A percentile compares a stretch with the other conserved stretches of the same genome.
Evolutionary conservation across 2,329 filamentous ascomycete genomes (phyloP).

Genomic region (Penicillium sp.): DNA sequence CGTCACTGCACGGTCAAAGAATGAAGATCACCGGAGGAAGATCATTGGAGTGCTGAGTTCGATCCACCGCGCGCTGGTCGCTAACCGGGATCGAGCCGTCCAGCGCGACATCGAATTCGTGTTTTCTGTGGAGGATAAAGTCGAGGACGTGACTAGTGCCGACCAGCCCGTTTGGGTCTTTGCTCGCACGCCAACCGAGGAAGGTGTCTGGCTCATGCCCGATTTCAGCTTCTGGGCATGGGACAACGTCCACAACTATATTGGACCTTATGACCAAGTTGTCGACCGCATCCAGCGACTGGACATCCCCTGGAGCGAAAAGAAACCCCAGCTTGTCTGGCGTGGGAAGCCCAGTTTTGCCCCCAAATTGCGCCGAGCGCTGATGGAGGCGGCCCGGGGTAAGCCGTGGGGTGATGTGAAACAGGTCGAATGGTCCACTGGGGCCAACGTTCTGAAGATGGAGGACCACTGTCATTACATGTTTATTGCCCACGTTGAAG

Average conservation of each 20-base stretch:
- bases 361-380: conserved; percentile 44
- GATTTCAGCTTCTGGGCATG: conserved; percentile 59
- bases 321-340: conserved; percentile 53
- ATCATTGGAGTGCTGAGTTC: conserved; percentile 50
- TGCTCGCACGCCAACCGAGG: conserved; percentile 42
- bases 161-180: conserved; percentile 50
- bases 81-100: conserved; percentile 35
- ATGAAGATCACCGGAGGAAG: conserved; percentile 44
- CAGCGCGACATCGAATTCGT: conserved; percentile 54
- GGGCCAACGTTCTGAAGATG: conserved; percentile 51
- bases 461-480: conserved; percentile 59
- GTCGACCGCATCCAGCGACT: conserved; percentile 34
- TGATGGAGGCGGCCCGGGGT: conserved; percentile 45
- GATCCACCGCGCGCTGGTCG: conserved; percentile 54
- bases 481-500: conserved; percentile 59
- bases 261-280: conserved; percentile 43
- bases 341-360: conserved; percentile 51
- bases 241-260: conserved; percentile 42
- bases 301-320: conserved; percentile 40
- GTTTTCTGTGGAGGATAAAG: conserved; percentile 48
- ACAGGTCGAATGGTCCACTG: conserved; percentile 44
- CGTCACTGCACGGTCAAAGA: conserved; percentile 32
- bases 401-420: conserved; percentile 55
- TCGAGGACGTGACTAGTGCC: conserved; percentile 46
- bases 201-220: conserved; percentile 55